These are phyloP conservation scores for Rhytidiadelphus loreus DNA, from an alignment of 225 moss, liverwort and hornwort genomes.

Conservation along the genomic window DNA sequence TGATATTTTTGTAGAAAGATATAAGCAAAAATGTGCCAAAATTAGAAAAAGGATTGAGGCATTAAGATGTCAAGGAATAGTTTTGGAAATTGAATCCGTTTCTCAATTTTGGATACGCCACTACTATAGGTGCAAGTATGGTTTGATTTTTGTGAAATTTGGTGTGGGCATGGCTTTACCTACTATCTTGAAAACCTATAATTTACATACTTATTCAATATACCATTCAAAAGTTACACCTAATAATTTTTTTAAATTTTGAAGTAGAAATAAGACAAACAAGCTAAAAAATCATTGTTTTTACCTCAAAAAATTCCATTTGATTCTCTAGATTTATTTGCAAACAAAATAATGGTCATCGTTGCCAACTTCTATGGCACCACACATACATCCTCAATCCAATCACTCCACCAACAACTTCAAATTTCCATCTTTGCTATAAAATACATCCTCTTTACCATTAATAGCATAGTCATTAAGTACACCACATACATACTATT, in stretches of 20 bases:
- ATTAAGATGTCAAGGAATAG: background rate
- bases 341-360: background rate
- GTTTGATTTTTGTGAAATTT: background rate
- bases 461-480: background rate
- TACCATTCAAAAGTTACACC: background rate
- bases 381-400: background rate
- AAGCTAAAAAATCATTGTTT: background rate
- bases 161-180: background rate
- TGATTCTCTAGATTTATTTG: background rate
- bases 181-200: background rate
- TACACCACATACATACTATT: background rate
- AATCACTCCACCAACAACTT: background rate
- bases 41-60: no score
- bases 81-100: no score
- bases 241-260: background rate
- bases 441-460: background rate
- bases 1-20: no score
- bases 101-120: background rate
- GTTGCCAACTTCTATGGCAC: background rate
- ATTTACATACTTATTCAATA: background rate
- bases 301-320: background rate
- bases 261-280: accelerated
- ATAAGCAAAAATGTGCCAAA: no score
- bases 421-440: background rate
- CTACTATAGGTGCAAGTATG: no score